A percentile compares a stretch with the other conserved stretches of the same genome.
phyloP scores from a whole-genome alignment of 257 asterid species.

The Jasminum sambac region DNA sequence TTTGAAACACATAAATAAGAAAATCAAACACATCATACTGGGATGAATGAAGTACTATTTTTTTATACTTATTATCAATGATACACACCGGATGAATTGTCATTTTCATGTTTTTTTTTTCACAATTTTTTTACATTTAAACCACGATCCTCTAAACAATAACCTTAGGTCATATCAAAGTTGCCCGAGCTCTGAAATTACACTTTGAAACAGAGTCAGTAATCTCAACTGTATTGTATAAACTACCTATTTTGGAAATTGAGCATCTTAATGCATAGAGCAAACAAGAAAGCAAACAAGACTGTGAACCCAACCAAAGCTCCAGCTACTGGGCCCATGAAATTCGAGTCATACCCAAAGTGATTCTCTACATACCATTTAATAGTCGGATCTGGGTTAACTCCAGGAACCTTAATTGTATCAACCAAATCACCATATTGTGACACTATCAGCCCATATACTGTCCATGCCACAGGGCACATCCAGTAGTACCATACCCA shows the following conservation, averaged over 20 bases:
- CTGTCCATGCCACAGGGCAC: slow-evolving; percentile 75
- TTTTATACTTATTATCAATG: no score
- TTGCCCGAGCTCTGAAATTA: no score
- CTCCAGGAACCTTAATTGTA: slow-evolving; percentile 33
- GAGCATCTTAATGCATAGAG: slow-evolving; percentile 51
- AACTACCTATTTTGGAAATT: slow-evolving; percentile 57
- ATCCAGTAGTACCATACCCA: slow-evolving; percentile 81
- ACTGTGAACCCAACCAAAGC: slow-evolving; percentile 50
- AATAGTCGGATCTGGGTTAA: slow-evolving; percentile 23
- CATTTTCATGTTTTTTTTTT: no score
- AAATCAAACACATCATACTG: no score
- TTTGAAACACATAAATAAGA: no score
- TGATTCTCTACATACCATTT: slow-evolving; percentile 36
- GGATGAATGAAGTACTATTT: no score
- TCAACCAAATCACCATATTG: slow-evolving; percentile 58
- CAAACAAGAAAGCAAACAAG: slow-evolving; percentile 58
- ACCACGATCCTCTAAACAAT: no score
- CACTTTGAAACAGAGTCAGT: no score
- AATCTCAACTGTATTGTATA: background rate
- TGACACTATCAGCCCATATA: slow-evolving; percentile 55
- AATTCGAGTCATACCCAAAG: slow-evolving; percentile 47
- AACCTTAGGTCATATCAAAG: no score
- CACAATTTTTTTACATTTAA: no score
- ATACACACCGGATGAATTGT: no score
- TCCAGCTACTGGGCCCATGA: slow-evolving; percentile 53